phyloP scores from a whole-genome alignment of 2,329 filamentous ascomycete genomes.

The Claviceps maximensis region DNA sequence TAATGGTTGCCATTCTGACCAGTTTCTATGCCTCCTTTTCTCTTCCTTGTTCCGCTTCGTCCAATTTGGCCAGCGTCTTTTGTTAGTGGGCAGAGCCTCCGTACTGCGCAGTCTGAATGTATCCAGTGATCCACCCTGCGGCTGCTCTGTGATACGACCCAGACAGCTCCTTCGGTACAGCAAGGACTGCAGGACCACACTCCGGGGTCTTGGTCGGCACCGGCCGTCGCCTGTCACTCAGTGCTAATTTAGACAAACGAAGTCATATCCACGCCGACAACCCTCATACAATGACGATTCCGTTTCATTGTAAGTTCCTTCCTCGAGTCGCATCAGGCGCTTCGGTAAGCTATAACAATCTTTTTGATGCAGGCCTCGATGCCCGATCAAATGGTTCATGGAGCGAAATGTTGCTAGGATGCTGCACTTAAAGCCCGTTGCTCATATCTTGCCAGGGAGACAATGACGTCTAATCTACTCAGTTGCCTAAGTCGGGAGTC shows the following conservation, averaged over 20 bases:
- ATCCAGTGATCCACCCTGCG: background rate
- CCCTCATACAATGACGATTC: background rate
- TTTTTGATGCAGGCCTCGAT: background rate
- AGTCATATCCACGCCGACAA: background rate
- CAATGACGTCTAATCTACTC: background rate
- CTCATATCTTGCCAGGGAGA: background rate
- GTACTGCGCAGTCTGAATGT: background rate
- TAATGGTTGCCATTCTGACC: background rate
- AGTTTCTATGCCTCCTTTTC: background rate
- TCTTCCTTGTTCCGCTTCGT: background rate
- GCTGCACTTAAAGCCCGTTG: slow-evolving; percentile 2
- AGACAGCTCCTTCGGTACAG: background rate
- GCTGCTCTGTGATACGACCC: slow-evolving; percentile 1
- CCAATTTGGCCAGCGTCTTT: no score
- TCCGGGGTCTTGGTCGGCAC: slow-evolving; percentile 3
- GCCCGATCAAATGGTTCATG: background rate
- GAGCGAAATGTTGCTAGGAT: background rate
- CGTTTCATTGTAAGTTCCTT: background rate
- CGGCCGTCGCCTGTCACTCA: background rate
- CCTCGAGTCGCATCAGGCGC: background rate
- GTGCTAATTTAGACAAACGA: background rate
- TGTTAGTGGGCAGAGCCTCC: background rate
- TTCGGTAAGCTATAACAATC: background rate
- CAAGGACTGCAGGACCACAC: background rate
- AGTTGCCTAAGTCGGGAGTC: background rate